phyloP scores from a whole-genome alignment of 176 grass and related monocot genomes.

The Rhipidocladum racemiflorum region DNA sequence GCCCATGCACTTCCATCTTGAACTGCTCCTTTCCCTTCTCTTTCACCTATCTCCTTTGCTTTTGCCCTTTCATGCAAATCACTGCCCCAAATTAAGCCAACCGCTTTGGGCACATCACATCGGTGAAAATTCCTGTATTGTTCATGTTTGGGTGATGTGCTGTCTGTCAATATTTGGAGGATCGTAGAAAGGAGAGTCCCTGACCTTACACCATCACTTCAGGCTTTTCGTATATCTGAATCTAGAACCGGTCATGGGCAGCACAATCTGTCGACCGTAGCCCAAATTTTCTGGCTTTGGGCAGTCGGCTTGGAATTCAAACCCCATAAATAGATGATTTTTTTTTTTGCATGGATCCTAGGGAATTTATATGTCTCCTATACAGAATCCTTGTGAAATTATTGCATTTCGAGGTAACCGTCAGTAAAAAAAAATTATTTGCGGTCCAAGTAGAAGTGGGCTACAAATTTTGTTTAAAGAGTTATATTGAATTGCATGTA shows the following conservation, averaged over 20 bases:
- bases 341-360: too few relatives aligned
- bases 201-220: constrained; percentile 21
- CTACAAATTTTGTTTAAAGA: too few relatives aligned
- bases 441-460: too few relatives aligned
- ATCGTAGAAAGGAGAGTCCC: background rate
- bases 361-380: background rate
- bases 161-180: constrained; percentile 35
- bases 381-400: background rate
- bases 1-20: constrained; percentile 29
- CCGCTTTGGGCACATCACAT: constrained; percentile 37
- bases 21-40: constrained; percentile 22
- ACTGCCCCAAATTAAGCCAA: constrained; percentile 36
- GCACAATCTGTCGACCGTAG: background rate
- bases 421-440: too few relatives aligned
- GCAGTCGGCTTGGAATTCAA: background rate
- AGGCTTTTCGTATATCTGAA: constrained; percentile 2
- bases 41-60: constrained; percentile 4
- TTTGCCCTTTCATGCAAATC: constrained; percentile 47
- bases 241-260: background rate
- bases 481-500: too few relatives aligned
- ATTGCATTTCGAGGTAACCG: background rate
- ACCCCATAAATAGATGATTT: too few relatives aligned
- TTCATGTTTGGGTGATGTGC: constrained; percentile 28
- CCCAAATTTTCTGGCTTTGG: background rate
- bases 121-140: constrained; percentile 22